phyloP scores from a whole-genome alignment of 1,139 yeast species.

The Suhomyces choctaworum region DNA sequence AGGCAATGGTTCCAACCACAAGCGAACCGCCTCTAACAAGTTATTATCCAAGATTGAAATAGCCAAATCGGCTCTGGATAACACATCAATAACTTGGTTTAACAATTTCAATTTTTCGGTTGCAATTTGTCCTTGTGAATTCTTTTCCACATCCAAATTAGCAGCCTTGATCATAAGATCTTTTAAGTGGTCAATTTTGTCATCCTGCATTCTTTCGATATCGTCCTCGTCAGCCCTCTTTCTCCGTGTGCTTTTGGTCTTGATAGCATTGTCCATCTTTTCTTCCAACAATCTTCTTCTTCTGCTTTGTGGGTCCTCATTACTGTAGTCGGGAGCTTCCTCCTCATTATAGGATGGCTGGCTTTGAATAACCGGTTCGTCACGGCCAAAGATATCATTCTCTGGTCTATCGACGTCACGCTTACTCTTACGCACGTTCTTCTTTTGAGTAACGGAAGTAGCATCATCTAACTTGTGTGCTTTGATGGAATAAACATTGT shows the following conservation, averaged over 20 bases:
- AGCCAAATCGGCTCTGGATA: slow-evolving; percentile 81
- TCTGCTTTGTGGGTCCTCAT: slow-evolving; percentile 52
- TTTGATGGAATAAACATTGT: slow-evolving; percentile 32
- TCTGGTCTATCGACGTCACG: slow-evolving; percentile 10
- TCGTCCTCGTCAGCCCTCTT: slow-evolving; percentile 83
- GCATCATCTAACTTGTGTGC: slow-evolving; percentile 30
- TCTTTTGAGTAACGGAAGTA: slow-evolving; percentile 38
- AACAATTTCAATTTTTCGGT: slow-evolving; percentile 81
- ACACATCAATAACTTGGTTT: slow-evolving; percentile 72
- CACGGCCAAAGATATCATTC: slow-evolving; percentile 15
- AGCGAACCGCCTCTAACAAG: slow-evolving; percentile 86
- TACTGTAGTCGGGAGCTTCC: slow-evolving; percentile 19
- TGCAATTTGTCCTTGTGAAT: slow-evolving; percentile 75
- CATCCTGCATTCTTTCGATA: slow-evolving; percentile 93
- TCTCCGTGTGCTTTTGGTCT: slow-evolving; percentile 59
- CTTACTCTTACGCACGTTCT: slow-evolving; percentile 34
- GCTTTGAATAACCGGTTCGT: slow-evolving; percentile 5
- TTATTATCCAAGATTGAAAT: slow-evolving; percentile 94
- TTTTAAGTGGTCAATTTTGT: slow-evolving; percentile 74
- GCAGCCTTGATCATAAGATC: slow-evolving; percentile 95
- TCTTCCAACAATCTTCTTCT: slow-evolving; percentile 80
- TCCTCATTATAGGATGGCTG: slow-evolving; percentile 13
- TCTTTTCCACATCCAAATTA: slow-evolving; percentile 81
- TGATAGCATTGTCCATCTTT: slow-evolving; percentile 73
- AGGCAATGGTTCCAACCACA: slow-evolving; percentile 98